phyloP scores from a whole-genome alignment of 208 protist species.

The Trypanosomatidae sp. region DNA sequence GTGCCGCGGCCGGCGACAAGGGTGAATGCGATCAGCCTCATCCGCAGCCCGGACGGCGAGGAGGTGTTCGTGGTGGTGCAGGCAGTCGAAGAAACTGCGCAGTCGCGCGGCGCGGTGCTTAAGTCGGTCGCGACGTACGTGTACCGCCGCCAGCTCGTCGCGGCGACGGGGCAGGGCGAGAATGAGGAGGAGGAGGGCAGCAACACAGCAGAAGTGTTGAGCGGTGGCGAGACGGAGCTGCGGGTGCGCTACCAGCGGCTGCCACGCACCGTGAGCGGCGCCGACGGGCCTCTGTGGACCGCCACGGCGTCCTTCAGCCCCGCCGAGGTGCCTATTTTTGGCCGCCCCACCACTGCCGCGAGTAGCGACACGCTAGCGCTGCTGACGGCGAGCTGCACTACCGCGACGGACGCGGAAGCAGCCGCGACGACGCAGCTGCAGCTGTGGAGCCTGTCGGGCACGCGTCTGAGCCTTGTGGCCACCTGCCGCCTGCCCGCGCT shows the following conservation, averaged over 20 bases:
- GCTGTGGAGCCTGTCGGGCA: slow-evolving; percentile 34
- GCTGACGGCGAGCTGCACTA: slow-evolving; percentile 23
- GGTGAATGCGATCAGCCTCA: slow-evolving; percentile 23
- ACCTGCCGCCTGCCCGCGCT: slow-evolving; percentile 42
- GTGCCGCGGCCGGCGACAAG: slow-evolving; percentile 20
- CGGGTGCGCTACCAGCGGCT: slow-evolving; percentile 47
- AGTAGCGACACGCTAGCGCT: too few relatives aligned
- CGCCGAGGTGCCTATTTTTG: too few relatives aligned
- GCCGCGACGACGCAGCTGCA: too few relatives aligned
- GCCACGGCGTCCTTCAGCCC: slow-evolving; percentile 21
- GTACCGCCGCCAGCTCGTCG: slow-evolving; percentile 37
- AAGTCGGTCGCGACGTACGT: slow-evolving; percentile 27
- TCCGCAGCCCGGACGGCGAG: slow-evolving; percentile 37
- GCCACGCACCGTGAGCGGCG: slow-evolving; percentile 34
- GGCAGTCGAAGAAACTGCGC: slow-evolving; percentile 4
- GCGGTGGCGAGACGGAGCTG: too few relatives aligned
- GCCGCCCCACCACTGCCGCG: too few relatives aligned
- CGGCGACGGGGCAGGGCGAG: slow-evolving; percentile 2
- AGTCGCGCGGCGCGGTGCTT: not conserved
- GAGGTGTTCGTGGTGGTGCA: slow-evolving; percentile 58
- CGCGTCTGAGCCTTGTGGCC: slow-evolving; percentile 33
- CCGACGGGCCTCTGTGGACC: slow-evolving; percentile 29
- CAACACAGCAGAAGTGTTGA: too few relatives aligned
- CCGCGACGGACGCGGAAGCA: slow-evolving; percentile 1
- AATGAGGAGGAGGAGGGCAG: slow-evolving; percentile 7